phyloP scores from a whole-genome alignment of 768 basidiomycete genomes.

The Xerocomus potaroensis region DNA sequence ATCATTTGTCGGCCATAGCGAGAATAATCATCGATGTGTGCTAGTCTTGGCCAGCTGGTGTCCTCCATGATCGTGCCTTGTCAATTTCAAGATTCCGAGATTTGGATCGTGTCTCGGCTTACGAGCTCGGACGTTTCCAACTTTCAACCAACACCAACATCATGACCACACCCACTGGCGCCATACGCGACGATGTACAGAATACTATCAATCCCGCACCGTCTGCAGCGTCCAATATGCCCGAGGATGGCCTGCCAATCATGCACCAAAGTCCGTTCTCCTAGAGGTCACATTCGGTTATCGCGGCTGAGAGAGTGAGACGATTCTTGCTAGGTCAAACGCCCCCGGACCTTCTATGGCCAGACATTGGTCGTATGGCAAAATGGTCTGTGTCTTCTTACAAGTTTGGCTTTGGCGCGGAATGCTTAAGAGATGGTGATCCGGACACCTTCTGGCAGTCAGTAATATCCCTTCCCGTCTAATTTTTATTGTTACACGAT shows the following conservation, averaged over 20 bases:
- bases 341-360: constrained; percentile 60
- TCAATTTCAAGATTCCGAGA: too few species aligned
- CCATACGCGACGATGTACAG: constrained; percentile 12
- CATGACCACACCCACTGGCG: constrained; percentile 15
- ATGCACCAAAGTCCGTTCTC: constrained; percentile 36
- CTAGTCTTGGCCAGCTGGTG: constrained; percentile 22
- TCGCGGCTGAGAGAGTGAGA: constrained; percentile 1
- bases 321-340: constrained; percentile 29
- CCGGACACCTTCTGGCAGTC: constrained; percentile 98
- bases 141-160: too few species aligned
- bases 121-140: background rate
- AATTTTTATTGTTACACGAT: background rate
- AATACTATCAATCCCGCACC: constrained; percentile 11
- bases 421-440: constrained; percentile 84
- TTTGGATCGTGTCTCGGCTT: background rate
- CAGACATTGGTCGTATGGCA: constrained; percentile 82
- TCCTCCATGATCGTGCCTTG: constrained; percentile 7
- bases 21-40: constrained; percentile 65
- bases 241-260: constrained; percentile 36
- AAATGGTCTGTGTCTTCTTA: constrained; percentile 96
- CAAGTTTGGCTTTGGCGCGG: constrained; percentile 95
- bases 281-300: too few species aligned
- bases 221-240: constrained; percentile 12
- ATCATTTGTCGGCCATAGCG: constrained; percentile 99
- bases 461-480: constrained; percentile 30